These are phyloP conservation scores for Cyclospora cayetanensis DNA, from an alignment of 169 alveolate species.

Conservation along the genomic window DNA sequence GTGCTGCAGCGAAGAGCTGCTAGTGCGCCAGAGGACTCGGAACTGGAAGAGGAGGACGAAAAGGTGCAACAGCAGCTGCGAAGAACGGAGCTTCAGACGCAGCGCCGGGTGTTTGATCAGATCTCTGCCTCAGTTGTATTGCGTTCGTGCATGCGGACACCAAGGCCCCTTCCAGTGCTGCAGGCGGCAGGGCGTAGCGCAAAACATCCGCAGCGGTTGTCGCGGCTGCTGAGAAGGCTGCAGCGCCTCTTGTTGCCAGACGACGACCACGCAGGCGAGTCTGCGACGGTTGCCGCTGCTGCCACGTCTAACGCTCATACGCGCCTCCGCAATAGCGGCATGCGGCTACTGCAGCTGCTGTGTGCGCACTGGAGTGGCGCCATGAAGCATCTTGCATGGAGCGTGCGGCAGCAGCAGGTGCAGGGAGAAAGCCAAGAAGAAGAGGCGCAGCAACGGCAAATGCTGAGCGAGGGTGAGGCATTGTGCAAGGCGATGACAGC, in stretches of 20 bases:
- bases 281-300: too few species aligned
- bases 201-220: background rate
- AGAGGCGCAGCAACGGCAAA: background rate
- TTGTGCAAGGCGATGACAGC: background rate
- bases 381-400: constrained; percentile 12
- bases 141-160: constrained; percentile 11
- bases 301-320: background rate
- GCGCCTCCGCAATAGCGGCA: constrained; percentile 3
- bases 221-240: background rate
- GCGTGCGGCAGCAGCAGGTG: constrained; percentile 37
- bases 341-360: background rate
- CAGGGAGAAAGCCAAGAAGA: background rate
- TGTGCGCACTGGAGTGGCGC: constrained; percentile 34
- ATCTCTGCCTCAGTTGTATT: background rate
- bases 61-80: background rate
- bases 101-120: background rate
- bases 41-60: background rate
- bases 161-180: background rate
- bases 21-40: too few species aligned
- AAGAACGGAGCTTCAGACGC: background rate
- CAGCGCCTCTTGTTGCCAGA: too few species aligned
- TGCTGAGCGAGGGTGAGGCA: background rate
- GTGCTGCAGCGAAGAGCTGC: background rate
- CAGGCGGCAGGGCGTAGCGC: background rate
- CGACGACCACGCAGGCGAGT: too few species aligned